phyloP scores from a whole-genome alignment of 1,284 basidiomycete species.

The Boletus calvinii region DNA sequence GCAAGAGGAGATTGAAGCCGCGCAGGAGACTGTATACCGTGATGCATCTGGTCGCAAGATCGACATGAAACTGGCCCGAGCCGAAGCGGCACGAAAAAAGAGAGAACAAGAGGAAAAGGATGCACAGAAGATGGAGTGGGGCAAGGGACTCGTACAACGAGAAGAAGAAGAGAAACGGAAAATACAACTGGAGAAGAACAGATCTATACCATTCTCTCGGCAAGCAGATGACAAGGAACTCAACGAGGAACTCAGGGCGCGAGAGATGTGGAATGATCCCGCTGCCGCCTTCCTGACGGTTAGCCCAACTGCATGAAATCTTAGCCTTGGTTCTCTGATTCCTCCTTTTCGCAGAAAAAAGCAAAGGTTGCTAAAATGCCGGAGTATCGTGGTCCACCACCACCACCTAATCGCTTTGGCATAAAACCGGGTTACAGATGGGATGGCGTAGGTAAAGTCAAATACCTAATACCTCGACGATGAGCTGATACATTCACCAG shows the following conservation, averaged over 20 bases:
- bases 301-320: constrained; percentile 30
- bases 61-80: constrained; percentile 80
- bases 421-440: constrained; percentile 95
- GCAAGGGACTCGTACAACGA: constrained; percentile 88
- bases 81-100: constrained; percentile 77
- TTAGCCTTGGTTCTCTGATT: constrained; percentile 3
- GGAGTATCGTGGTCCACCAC: constrained; percentile 83
- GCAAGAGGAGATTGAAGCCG: constrained; percentile 56
- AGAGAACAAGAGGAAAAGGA: constrained; percentile 81
- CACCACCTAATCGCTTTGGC: constrained; percentile 92
- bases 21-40: constrained; percentile 92
- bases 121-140: constrained; percentile 93
- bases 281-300: constrained; percentile 91
- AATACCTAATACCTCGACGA: constrained; percentile 2
- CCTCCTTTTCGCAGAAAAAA: constrained; percentile 55
- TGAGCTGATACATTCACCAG: constrained; percentile 40
- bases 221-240: constrained; percentile 81
- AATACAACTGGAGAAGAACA: constrained; percentile 67
- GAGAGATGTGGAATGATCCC: constrained; percentile 92
- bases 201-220: constrained; percentile 67
- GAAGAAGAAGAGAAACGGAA: constrained; percentile 69
- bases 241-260: constrained; percentile 79
- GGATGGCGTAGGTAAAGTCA: constrained; percentile 87
- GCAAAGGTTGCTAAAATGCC: constrained; percentile 78
- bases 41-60: constrained; percentile 87